Evolutionary conservation across 306 rosid species (phyloP).

Genomic region (Medicago arabica): DNA sequence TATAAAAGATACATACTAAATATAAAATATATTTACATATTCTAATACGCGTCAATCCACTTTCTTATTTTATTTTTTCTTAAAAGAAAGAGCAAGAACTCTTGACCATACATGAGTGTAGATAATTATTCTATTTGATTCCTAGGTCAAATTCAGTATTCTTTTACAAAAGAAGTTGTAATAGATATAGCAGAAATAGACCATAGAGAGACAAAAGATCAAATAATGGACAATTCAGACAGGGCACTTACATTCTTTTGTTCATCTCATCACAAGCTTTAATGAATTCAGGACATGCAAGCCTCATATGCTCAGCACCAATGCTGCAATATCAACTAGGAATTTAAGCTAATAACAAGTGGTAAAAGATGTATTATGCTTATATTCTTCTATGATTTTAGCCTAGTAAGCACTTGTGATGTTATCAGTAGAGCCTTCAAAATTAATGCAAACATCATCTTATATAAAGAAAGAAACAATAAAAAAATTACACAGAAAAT

Average conservation of each 20-base stretch:
- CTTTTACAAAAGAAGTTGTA: too few species aligned
- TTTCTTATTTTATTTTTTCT: too few species aligned
- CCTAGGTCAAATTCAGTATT: too few species aligned
- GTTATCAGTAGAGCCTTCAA: background rate
- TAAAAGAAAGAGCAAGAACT: too few species aligned
- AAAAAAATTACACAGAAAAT: background rate
- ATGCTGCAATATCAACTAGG: conserved; percentile 52
- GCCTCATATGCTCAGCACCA: conserved; percentile 60
- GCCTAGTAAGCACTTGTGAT: conserved; percentile 24
- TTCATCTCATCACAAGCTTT: conserved; percentile 55
- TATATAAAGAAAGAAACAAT: too few species aligned
- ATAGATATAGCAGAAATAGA: background rate
- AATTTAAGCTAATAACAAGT: conserved; percentile 29
- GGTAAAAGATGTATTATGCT: conserved; percentile 18
- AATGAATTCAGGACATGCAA: conserved; percentile 53
- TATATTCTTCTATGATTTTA: conserved; percentile 8
- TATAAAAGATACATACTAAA: too few species aligned
- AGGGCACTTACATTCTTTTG: conserved; percentile 44
- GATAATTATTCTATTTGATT: too few species aligned
- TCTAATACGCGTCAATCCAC: too few species aligned
- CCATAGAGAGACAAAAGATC: background rate
- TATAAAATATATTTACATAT: too few species aligned
- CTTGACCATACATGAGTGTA: too few species aligned
- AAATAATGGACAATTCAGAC: background rate
- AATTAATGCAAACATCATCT: too few species aligned